A percentile compares a stretch with the other conserved stretches of the same genome.
Conservation (phyloP, 75 land plant genomes). For the Pinus albicaulis region DNA sequence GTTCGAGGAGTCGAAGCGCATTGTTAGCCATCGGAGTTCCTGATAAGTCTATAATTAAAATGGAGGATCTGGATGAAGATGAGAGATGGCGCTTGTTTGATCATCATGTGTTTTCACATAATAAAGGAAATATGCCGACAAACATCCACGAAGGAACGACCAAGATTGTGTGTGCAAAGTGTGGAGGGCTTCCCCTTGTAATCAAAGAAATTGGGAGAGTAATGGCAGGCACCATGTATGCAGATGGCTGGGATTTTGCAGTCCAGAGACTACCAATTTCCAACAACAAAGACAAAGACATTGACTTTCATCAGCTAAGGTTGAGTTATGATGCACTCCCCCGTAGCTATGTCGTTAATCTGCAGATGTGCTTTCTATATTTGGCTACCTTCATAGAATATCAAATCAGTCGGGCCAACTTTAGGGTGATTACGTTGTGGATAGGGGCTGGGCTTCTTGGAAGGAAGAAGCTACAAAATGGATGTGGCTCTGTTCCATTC, state of each 20-base stretch:
- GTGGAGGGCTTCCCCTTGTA: background rate
- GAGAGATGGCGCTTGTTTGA: background rate
- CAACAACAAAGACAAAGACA: background rate
- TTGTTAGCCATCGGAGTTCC: no score
- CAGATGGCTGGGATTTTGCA: background rate
- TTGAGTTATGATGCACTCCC: background rate
- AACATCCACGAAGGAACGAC: background rate
- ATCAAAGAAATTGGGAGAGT: background rate
- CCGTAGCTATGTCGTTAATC: background rate
- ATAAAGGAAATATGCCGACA: background rate
- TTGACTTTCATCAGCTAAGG: background rate
- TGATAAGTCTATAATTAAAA: background rate
- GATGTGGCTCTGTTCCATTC: background rate
- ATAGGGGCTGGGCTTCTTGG: background rate
- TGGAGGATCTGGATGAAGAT: background rate
- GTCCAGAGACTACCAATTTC: background rate
- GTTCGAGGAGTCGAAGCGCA: background rate
- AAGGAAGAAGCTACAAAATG: background rate
- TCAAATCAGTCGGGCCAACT: background rate
- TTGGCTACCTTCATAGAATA: background rate
- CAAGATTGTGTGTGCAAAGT: background rate
- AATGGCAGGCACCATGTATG: no score
- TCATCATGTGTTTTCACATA: background rate
- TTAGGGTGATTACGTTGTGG: background rate
- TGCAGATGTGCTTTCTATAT: background rate